These are phyloP conservation scores for Gymnopilus junonius DNA, from an alignment of 768 basidiomycete species.

Conservation along the genomic window DNA sequence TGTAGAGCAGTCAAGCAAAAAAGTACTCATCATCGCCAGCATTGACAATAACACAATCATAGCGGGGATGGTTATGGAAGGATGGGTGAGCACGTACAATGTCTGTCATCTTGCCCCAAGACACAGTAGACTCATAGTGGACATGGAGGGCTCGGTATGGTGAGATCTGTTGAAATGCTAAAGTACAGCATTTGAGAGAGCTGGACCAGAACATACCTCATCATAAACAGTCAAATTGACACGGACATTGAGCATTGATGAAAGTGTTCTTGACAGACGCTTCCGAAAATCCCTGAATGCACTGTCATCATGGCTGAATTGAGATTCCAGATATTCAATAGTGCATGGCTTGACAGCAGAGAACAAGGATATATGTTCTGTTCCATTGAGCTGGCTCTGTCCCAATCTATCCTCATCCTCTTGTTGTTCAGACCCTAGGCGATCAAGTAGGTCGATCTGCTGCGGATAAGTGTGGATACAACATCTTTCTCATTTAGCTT, in stretches of 20 bases:
- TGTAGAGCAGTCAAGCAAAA: constrained; percentile 13
- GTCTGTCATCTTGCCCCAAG: constrained; percentile 30
- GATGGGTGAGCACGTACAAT: constrained; percentile 31
- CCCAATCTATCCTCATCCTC: neutral
- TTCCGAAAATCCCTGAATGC: constrained; percentile 2
- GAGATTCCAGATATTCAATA: neutral
- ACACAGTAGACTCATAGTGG: constrained; percentile 25
- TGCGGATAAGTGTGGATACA: neutral
- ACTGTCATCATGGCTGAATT: neutral
- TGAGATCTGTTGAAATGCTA: constrained; percentile 17
- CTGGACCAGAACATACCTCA: neutral
- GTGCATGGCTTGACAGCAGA: neutral
- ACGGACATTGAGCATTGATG: neutral
- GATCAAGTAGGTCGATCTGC: neutral
- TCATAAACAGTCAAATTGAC: neutral
- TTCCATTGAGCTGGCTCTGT: neutral
- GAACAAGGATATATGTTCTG: neutral
- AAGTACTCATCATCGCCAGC: constrained; percentile 5
- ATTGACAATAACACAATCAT: constrained; percentile 26
- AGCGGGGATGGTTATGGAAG: constrained; percentile 29
- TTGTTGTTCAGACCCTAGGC: neutral
- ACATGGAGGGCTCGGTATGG: constrained; percentile 28
- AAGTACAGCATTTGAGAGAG: neutral
- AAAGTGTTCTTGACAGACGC: neutral
- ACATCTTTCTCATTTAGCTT: constrained; percentile 1